phyloP scores from a whole-genome alignment of 2,329 filamentous ascomycete genomes.

The Exophiala calicioides region DNA sequence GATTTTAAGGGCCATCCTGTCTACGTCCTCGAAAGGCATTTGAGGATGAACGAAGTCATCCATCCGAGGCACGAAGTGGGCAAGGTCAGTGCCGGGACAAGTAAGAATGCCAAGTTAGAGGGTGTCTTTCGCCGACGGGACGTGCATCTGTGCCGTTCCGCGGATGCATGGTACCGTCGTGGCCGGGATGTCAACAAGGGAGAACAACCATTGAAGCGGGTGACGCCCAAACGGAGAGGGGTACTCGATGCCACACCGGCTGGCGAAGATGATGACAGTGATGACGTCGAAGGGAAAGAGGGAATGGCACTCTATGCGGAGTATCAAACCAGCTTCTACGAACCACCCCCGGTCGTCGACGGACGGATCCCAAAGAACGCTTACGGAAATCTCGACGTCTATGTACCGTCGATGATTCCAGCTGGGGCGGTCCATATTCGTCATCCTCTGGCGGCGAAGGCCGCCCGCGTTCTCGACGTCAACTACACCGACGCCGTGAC shows the following conservation, averaged over 20 bases:
- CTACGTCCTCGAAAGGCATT: conserved; percentile 80
- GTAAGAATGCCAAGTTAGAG: conserved; percentile 62
- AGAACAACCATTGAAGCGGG: conserved; percentile 79
- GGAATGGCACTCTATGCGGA: conserved; percentile 62
- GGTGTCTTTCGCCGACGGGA: conserved; percentile 79
- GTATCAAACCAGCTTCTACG: conserved; percentile 69
- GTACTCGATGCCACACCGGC: conserved; percentile 13
- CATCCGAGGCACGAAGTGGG: conserved; percentile 71
- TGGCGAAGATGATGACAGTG: conserved; percentile 41
- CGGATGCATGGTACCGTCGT: conserved; percentile 87
- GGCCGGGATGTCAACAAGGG: conserved; percentile 76
- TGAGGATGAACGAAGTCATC: conserved; percentile 81
- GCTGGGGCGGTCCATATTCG: conserved; percentile 59
- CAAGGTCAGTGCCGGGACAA: conserved; percentile 67
- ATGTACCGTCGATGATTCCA: conserved; percentile 65
- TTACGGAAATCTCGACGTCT: conserved; percentile 65
- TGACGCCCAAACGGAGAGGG: conserved; percentile 52
- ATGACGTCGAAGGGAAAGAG: conserved; percentile 49
- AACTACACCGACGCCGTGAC: conserved; percentile 89
- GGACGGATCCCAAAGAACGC: conserved; percentile 67
- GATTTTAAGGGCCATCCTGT: conserved; percentile 86
- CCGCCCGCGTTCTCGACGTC: conserved; percentile 66
- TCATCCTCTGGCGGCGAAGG: conserved; percentile 57
- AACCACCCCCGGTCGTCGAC: conserved; percentile 71
- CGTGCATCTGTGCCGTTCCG: conserved; percentile 74